Evolutionary conservation across 495 filamentous ascomycete genomes (phyloP).

Genomic region (Sordaria brevicollis): DNA sequence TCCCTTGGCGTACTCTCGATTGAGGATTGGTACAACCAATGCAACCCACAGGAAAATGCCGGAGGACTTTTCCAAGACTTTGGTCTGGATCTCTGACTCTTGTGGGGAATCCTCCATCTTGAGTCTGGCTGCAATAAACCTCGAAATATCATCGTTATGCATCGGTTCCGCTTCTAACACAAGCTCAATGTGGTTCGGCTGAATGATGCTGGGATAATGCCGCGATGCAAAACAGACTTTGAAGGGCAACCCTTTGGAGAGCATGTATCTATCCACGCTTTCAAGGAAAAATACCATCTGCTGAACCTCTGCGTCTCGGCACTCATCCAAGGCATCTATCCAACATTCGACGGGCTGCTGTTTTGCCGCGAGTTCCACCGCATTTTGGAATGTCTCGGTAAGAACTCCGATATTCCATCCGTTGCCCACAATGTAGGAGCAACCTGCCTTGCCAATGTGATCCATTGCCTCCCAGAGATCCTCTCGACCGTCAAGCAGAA

Average conservation of each 20-base stretch:
- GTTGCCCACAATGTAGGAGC: not conserved
- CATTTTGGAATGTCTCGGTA: conserved; percentile 10
- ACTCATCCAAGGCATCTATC: conserved; percentile 32
- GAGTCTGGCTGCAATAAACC: conserved; percentile 5
- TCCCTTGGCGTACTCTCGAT: conserved; percentile 21
- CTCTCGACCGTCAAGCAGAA: conserved; percentile 13
- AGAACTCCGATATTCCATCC: conserved; percentile 17
- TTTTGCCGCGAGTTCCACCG: conserved; percentile 4
- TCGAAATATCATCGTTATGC: conserved; percentile 7
- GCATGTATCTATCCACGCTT: conserved; percentile 7
- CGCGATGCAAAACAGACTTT: conserved; percentile 37
- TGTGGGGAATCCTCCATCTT: not conserved
- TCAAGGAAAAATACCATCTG: conserved; percentile 25
- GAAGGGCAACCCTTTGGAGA: not conserved
- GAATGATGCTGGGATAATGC: conserved; percentile 34
- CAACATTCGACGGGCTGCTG: conserved; percentile 14
- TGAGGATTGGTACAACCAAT: conserved; percentile 31
- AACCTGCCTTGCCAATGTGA: not conserved
- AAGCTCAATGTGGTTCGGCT: conserved; percentile 16
- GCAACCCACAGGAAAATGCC: conserved; percentile 37
- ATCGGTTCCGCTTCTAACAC: conserved; percentile 3
- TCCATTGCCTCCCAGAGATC: conserved; percentile 12
- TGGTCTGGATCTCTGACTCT: conserved; percentile 12
- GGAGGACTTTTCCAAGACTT: conserved; percentile 24
- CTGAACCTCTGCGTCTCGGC: conserved; percentile 16